Evolutionary conservation across 2,329 filamentous ascomycete species (phyloP), one percentile per base, ranked within the genome.

Genomic region (Lachnellula cervina): DNA sequence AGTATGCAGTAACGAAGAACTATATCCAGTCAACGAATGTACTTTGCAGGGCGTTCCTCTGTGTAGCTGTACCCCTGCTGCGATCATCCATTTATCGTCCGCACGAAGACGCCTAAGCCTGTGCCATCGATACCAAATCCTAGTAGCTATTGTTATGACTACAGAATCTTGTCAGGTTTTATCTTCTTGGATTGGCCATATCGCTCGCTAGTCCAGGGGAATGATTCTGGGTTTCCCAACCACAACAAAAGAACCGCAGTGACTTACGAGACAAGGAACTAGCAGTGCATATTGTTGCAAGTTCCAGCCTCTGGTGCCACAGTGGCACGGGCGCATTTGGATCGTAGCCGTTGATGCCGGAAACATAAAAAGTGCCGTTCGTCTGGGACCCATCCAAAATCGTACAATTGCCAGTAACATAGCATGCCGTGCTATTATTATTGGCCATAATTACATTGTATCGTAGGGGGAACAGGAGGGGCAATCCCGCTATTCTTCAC

Each of bases 71-170:
- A 69, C 67, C 46, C 58, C 63, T 53, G 67, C 67, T 47, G 59
- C 56, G 21, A 60, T 49, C 59, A 69, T 67, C 65, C 66, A 68
- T 37, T 56, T 60, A 53, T 69, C 67, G 48, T 69, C 67, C 16
- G 55, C 54, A 49, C 64, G 63, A 51, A 67, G 62, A 25, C 61
- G 62, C 40, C 59, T 64, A 37, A 67, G 54, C 43, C 58, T 61
- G 28, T 38, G 50, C 54, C 63, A 63, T 54, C 67, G 62, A 52
- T 68, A 66, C 44, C 61, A 60, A 52, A 64, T 37, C 55, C 67
- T 59, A 16, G 63, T 51, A 21, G 62, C 47, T 38, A 68, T 68
- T 5, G 66, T 40, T 40, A 66, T 50, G 8, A 67, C 66, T 69
- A 53, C 5, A 40, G 2, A 14, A 4, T n/a, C 11, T 9, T 47